Base-by-base conservation (phyloP, 1,284 basidiomycete genomes). In the Trametes hirsuta region DNA sequence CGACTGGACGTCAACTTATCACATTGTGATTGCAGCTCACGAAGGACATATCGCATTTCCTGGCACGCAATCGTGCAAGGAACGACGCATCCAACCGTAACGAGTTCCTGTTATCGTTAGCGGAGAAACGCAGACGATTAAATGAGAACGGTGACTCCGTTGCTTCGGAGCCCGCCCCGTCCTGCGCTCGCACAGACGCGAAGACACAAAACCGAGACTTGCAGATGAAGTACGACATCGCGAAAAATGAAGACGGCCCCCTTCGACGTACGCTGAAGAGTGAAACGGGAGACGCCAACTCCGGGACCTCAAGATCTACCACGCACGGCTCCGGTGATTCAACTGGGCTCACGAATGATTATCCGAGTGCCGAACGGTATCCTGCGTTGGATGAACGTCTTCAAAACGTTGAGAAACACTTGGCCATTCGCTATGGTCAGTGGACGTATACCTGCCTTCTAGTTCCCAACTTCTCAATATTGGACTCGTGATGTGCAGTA, bases 161-260 rank as follows among this genome's bases (percentile, higher is more conserved):
- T 5, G 55, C 65, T 6, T 72, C 73, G 46, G 67, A 68, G 3
- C 22, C 55, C 0, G 51, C 58, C 35, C 53, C 79, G 2, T 88
- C 89, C 6, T 91, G 89, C 65, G 90, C 90, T 14, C 84, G 90
- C 3, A 82, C 83, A 2, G 88, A 91, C 62, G 87, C 90, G 25
- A 88, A 85, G 69, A 75, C 79, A 0, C 76, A 91, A 37, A 83
- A 93, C 69, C 77, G 91, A 50, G 87, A 91, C 57, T 74, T 83
- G 0, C 91, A 92, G 69, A 91, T 93, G 80, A 90, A 88, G 71
- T 92, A 91, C 64, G 90, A 93, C 69, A 88, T 93, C 58, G 87
- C 87, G 24, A 90, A 86, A 73, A 91, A 92, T 63, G 87, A 87
- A 56, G 88, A 89, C 41, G 90, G 90, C 0, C 90, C 90, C 0